Evolutionary conservation across 2,329 filamentous ascomycete genomes (phyloP), one percentile per base, ranked within the genome.

Genomic region (Clonostachys sp.): DNA sequence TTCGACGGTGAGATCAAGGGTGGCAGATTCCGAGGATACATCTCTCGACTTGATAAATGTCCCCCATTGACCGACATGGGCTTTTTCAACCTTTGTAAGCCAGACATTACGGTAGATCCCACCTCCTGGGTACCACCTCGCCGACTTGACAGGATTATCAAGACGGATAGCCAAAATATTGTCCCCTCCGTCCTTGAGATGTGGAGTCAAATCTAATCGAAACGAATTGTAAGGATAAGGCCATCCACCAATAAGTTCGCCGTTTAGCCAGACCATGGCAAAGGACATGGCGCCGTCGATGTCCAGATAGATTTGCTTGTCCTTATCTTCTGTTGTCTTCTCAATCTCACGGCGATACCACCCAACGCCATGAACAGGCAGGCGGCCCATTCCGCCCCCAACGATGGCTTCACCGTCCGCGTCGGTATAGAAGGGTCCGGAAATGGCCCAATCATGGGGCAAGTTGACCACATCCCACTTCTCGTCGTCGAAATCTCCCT

Each of bases 31-130:
- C 0, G 60, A 51, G 4, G 77, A 75, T 1, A 80, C 68, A 5
- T 61, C 54, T 12, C 60, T 67, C 7, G 75, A 70, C 1, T 70
- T 75, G 47, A 80, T 62, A 43, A 65, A 73, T 0, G 75, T 78
- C 5, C 77, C 77, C 42, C 63, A 75, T 41, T 80, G 72, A 9
- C 59, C 69, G 4, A 81, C 68, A 49, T 78, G 77, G 0, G 66
- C 61, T 2, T 66, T 56, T 35, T 70, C 59, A 12, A 71, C 69
- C 48, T 73, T 78, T 35, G 71, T 68, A 14, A 81, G 64, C 76
- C 75, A 81, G 5, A 80, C 64, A 48, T 78, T 77, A 2, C 75
- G 69, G 54, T 80, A 80, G 13, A 80, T 61, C 1, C 76, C 77
- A 12, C 63, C 76, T 13, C 77, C 76, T 5, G 76, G 75, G 50